phyloP scores from a whole-genome alignment of 768 basidiomycete genomes.

The Pulveroboletus sp. region DNA sequence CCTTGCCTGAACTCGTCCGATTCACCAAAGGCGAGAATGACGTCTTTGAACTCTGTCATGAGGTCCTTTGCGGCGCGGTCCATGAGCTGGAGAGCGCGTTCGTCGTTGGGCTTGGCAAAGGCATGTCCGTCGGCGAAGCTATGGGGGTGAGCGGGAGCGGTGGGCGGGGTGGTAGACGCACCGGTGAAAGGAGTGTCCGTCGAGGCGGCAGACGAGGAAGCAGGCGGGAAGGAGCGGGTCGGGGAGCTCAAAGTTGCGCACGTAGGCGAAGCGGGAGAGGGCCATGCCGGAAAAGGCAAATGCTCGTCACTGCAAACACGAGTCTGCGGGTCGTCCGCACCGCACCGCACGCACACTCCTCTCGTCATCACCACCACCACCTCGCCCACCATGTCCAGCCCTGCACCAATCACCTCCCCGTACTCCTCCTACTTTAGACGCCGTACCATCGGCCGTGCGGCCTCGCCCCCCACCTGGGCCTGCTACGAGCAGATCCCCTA shows the following conservation, averaged over 20 bases:
- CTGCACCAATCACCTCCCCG: constrained; percentile 25
- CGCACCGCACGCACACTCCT: neutral
- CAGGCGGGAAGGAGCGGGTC: constrained; percentile 82
- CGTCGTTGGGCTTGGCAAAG: constrained; percentile 91
- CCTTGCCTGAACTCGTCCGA: constrained; percentile 92
- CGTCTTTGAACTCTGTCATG: constrained; percentile 80
- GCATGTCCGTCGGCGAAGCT: constrained; percentile 83
- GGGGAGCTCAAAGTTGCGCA: constrained; percentile 82
- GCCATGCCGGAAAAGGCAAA: constrained; percentile 59
- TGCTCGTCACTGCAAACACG: constrained; percentile 12
- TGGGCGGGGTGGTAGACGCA: constrained; percentile 31
- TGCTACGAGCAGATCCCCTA: constrained; percentile 87
- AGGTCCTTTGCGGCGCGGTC: constrained; percentile 79
- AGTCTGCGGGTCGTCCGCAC: too few relatives aligned
- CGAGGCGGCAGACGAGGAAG: constrained; percentile 81
- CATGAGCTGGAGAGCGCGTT: constrained; percentile 84
- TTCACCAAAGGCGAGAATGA: constrained; percentile 88
- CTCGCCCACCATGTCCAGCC: constrained; percentile 20
- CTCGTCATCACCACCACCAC: too few relatives aligned
- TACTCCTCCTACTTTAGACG: constrained; percentile 46
- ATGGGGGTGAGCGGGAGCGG: neutral
- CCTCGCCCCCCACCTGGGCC: constrained; percentile 83
- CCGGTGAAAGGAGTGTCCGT: constrained; percentile 95
- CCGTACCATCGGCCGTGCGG: constrained; percentile 72
- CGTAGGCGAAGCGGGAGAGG: constrained; percentile 89